Percentiles rank a stretch among this genome's conserved stretches.
Evolutionary conservation across 2,329 filamentous ascomycete species (phyloP).

Genomic region (Colletotrichum sp.): DNA sequence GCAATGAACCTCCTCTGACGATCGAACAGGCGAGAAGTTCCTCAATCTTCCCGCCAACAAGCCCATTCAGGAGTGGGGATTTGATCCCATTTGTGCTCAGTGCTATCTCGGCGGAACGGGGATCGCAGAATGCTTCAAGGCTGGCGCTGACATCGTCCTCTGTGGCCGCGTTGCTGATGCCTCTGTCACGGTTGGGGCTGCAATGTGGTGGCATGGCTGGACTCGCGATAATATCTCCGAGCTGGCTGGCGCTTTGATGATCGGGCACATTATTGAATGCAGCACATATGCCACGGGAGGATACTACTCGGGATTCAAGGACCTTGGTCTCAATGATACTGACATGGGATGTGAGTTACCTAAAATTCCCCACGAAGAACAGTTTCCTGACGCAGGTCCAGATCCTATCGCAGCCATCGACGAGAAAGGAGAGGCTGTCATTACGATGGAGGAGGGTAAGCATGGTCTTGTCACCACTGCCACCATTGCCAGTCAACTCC

Average conservation of each 20-base stretch:
- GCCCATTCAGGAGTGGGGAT: conserved; percentile 31
- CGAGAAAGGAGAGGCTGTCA: not conserved
- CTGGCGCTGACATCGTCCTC: conserved; percentile 46
- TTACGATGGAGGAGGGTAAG: conserved; percentile 20
- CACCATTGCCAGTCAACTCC: conserved; percentile 47
- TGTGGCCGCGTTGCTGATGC: conserved; percentile 49
- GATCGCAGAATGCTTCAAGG: conserved; percentile 45
- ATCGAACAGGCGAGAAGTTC: not conserved
- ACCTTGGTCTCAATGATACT: conserved; percentile 23
- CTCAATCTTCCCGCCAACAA: conserved; percentile 17
- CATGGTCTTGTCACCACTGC: conserved; percentile 43
- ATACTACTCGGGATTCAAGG: conserved; percentile 35
- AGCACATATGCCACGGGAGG: conserved; percentile 33
- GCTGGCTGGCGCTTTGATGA: conserved; percentile 25
- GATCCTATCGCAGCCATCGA: not conserved
- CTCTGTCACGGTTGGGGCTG: conserved; percentile 53
- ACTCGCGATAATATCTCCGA: conserved; percentile 22
- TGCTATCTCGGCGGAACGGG: conserved; percentile 55
- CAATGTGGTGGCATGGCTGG: conserved; percentile 53
- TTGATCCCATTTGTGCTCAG: conserved; percentile 30
- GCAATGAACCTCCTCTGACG: too few species aligned
- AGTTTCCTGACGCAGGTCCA: not conserved
- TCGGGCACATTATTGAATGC: conserved; percentile 28
- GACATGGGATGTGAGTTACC: conserved; percentile 17
- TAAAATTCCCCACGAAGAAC: not conserved